phyloP scores from a whole-genome alignment of 2,329 filamentous ascomycete genomes.

The Fusarium marasasianum region DNA sequence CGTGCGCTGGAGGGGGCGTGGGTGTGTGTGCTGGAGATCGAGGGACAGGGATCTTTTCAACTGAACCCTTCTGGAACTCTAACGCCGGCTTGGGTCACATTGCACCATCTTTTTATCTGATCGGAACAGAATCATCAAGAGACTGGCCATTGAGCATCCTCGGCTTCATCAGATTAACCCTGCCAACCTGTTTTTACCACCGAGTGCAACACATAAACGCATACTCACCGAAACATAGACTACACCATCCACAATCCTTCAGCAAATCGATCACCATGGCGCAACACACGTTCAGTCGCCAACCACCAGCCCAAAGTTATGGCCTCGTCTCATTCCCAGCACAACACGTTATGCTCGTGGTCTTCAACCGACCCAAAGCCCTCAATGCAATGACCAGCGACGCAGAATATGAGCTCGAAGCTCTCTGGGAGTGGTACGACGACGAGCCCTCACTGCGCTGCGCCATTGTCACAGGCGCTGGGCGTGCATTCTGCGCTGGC shows the following conservation, averaged over 20 bases:
- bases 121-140: not conserved
- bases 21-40: not conserved
- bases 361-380: slow-evolving; percentile 36
- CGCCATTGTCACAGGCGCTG: slow-evolving; percentile 70
- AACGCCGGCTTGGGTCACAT: slow-evolving; percentile 18
- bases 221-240: not conserved
- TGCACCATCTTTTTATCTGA: slow-evolving; percentile 25
- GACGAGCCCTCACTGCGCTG: slow-evolving; percentile 67
- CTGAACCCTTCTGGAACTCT: not conserved
- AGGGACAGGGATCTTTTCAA: slow-evolving; percentile 2
- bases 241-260: not conserved
- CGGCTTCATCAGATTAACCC: slow-evolving; percentile 29
- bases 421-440: slow-evolving; percentile 70
- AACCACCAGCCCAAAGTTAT: slow-evolving; percentile 31
- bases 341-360: slow-evolving; percentile 39
- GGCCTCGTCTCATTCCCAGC: slow-evolving; percentile 39
- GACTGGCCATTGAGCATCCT: slow-evolving; percentile 15
- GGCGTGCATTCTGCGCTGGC: slow-evolving; percentile 73
- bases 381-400: slow-evolving; percentile 41
- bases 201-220: slow-evolving; percentile 7
- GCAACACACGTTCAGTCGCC: slow-evolving; percentile 29
- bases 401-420: slow-evolving; percentile 49
- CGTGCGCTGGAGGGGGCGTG: slow-evolving; percentile 7
- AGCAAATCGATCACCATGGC: slow-evolving; percentile 21
- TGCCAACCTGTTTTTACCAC: not conserved